A percentile compares a stretch with the other conserved stretches of the same genome.
Conservation (phyloP, 257 asterid species). For the Solanum piurae region DNA sequence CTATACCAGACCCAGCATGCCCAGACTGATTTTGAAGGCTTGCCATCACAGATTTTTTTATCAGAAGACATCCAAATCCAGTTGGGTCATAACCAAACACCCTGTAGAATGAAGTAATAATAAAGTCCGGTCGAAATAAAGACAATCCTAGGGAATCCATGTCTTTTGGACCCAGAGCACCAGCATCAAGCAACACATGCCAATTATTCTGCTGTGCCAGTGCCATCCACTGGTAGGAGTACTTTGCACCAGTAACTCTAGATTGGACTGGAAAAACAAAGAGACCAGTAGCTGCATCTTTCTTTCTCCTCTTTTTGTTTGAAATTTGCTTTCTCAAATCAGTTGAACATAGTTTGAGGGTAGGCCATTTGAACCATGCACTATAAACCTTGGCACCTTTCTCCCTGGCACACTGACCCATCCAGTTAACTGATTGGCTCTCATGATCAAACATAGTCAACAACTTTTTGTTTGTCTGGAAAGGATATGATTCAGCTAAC, state of each 20-base stretch:
- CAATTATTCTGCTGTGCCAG: conserved; percentile 98
- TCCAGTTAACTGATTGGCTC: conserved; percentile 93
- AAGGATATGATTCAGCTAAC: conserved; percentile 93
- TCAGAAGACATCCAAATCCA: conserved; percentile 96
- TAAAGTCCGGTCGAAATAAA: conserved; percentile 90
- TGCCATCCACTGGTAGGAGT: conserved; percentile 99
- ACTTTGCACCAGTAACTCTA: conserved; percentile 91
- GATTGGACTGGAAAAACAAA: conserved; percentile 97
- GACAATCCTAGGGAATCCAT: conserved; percentile 99
- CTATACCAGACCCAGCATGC: conserved; percentile 93
- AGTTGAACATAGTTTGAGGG: conserved; percentile 88
- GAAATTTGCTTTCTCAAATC: conserved; percentile 89
- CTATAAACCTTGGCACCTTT: conserved; percentile 94
- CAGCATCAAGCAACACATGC: conserved; percentile 99
- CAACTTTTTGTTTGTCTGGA: conserved; percentile 84
- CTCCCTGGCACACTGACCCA: conserved; percentile 93
- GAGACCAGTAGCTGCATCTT: conserved; percentile 86
- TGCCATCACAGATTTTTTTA: conserved; percentile 87
- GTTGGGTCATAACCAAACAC: conserved; percentile 97
- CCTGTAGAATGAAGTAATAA: conserved; percentile 86
- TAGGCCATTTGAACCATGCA: conserved; percentile 99
- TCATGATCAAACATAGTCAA: conserved; percentile 98
- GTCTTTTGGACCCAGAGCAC: conserved; percentile 95
- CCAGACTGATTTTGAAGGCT: conserved; percentile 92
- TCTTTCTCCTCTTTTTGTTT: conserved; percentile 73